These are phyloP conservation scores for Lachancea quebecensis DNA, from an alignment of 805 yeast species.

Conservation along the genomic window DNA sequence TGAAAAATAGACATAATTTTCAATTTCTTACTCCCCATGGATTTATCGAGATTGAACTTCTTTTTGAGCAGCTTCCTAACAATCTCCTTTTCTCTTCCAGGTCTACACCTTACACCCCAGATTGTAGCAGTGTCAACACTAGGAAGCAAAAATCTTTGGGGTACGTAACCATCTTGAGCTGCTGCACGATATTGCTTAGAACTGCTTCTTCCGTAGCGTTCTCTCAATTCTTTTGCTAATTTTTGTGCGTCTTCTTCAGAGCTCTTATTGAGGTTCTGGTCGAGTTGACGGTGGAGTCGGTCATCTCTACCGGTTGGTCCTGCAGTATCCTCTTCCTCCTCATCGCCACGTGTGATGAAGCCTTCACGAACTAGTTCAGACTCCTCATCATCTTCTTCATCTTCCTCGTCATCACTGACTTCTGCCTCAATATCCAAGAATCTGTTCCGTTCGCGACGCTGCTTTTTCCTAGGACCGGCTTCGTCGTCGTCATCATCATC, in stretches of 20 bases:
- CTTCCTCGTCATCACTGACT: conserved; percentile 94
- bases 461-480: conserved; percentile 40
- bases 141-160: conserved; percentile 88
- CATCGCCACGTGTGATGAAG: conserved; percentile 52
- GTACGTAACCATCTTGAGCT: conserved; percentile 71
- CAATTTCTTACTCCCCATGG: conserved; percentile 58
- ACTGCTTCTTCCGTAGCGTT: conserved; percentile 83
- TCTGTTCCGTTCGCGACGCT: conserved; percentile 58
- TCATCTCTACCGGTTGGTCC: conserved; percentile 48
- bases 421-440: conserved; percentile 98
- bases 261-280: conserved; percentile 75
- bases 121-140: conserved; percentile 94
- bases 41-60: conserved; percentile 68
- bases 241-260: conserved; percentile 94
- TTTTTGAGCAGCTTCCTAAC: conserved; percentile 80
- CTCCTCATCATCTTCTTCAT: conserved; percentile 86
- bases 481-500: conserved; percentile 53
- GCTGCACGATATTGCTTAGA: conserved; percentile 73
- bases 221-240: conserved; percentile 85
- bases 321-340: conserved; percentile 53
- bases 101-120: conserved; percentile 91
- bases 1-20: conserved; percentile 87
- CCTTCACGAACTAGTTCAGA: conserved; percentile 84
- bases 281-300: conserved; percentile 84
- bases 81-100: conserved; percentile 86